Base-by-base conservation (phyloP, 768 basidiomycete genomes). In the Dendrothele bispora region DNA sequence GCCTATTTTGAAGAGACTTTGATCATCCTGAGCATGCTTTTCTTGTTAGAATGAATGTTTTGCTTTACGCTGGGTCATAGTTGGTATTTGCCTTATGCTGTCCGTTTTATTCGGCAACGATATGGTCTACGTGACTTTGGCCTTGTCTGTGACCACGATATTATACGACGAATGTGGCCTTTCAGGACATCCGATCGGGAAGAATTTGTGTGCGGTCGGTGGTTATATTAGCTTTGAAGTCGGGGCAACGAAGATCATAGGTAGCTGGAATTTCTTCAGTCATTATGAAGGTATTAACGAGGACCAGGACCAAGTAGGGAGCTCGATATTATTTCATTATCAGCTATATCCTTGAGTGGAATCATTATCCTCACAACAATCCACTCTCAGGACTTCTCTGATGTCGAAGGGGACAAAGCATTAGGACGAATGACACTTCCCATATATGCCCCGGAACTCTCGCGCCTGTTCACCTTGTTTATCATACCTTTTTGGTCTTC, bases 381-480 rank as follows among this genome's bases (percentile, higher is more conserved):
- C 10, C 75, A 78, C 18, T 68, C 73, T 1, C 63, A 64, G 56
- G 78, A 79, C 48, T 79, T 73, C 48, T 63, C 71, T 24, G 78
- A 79, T 44, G 54, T 68, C 12, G 60, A 63, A n/a, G 77, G 77
- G 0, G 78, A 78, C 40, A 54, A 56, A 4, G 40, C 61, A n/a
- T 60, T 61, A 0, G 71, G 72, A 1, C 65, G 77, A 4, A 18
- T 60, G 1, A 79, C 77, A 0, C 55, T 79, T 20, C 77, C 77
- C 1, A 73, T 79, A 43, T 64, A 67, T 26, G 66, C 69, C 27
- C 78, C 78, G 1, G 48, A 63, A 17, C 27, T 60, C 1, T 68
- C 73, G 0, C 62, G 74, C 5, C 18, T 51, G 14, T 46, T 53
- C 5, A 58, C 55, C n/a, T 41, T 61, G 15, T 17, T 55, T 10